These are phyloP conservation scores for Globisporangium mamillatum DNA, from an alignment of 352 stramenopile genomes.

Conservation along the genomic window DNA sequence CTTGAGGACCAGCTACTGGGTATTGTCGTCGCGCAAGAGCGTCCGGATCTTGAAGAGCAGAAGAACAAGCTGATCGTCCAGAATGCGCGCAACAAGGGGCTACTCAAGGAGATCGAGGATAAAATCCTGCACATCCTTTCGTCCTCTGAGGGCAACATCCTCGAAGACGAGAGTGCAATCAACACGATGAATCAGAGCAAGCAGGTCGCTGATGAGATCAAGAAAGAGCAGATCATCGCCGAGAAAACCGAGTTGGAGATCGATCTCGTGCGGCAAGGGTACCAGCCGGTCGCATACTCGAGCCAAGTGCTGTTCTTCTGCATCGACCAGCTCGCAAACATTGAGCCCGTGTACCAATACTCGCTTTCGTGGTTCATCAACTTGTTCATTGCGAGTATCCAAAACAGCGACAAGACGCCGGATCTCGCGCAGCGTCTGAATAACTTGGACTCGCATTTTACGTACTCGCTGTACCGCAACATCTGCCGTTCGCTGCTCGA, in stretches of 20 bases:
- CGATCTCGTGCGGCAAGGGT: conserved; percentile 82
- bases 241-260: conserved; percentile 92
- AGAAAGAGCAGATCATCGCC: conserved; percentile 89
- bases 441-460: conserved; percentile 89
- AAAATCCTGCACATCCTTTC: conserved; percentile 92
- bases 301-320: conserved; percentile 94
- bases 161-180: conserved; percentile 92
- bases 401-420: conserved; percentile 72
- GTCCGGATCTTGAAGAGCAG: conserved; percentile 91
- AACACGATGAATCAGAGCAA: conserved; percentile 92
- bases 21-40: conserved; percentile 91
- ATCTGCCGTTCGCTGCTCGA: conserved; percentile 91
- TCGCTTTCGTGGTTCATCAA: conserved; percentile 92
- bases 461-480: conserved; percentile 91
- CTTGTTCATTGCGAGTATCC: conserved; percentile 88
- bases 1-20: conserved; percentile 91
- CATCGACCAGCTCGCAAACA: conserved; percentile 92
- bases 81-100: conserved; percentile 87
- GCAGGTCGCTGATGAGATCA: conserved; percentile 90
- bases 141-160: conserved; percentile 90
- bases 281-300: conserved; percentile 88
- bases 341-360: conserved; percentile 93
- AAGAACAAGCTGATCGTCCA: conserved; percentile 93
- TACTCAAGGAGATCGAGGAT: conserved; percentile 94
- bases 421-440: conserved; percentile 74